These are phyloP conservation scores for Kregervanrija pseudodelftensis DNA, from an alignment of 805 yeast genomes.

Conservation along the genomic window DNA sequence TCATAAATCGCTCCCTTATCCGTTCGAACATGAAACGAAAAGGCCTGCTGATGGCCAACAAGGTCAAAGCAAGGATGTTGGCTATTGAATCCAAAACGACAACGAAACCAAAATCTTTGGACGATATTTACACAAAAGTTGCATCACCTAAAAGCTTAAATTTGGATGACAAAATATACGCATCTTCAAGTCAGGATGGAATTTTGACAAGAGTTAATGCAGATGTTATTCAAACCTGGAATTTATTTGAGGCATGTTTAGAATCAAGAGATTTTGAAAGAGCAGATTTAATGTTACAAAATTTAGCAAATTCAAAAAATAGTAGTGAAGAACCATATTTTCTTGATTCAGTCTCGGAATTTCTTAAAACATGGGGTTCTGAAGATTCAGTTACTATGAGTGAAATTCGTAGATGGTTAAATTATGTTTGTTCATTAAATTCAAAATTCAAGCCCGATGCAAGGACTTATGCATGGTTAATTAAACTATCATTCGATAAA, in stretches of 20 bases:
- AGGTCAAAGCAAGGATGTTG: conserved; percentile 1
- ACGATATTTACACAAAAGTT: conserved; percentile 13
- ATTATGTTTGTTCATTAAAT: conserved; percentile 12
- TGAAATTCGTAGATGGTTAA: conserved; percentile 21
- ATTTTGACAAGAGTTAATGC: conserved; percentile 22
- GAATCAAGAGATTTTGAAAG: conserved; percentile 58
- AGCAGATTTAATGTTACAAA: conserved; percentile 60
- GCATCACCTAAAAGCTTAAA: background rate
- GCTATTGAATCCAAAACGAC: conserved; percentile 10
- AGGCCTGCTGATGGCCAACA: too few species aligned
- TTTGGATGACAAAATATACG: conserved; percentile 8
- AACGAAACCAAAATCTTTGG: conserved; percentile 12
- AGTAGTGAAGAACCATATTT: conserved; percentile 33
- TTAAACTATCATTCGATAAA: conserved; percentile 21
- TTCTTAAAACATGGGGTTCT: conserved; percentile 34
- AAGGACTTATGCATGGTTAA: conserved; percentile 25
- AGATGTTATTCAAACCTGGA: conserved; percentile 37
- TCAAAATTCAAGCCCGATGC: conserved; percentile 19
- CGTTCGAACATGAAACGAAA: too few species aligned
- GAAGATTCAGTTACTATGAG: conserved; percentile 17
- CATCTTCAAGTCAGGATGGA: conserved; percentile 21
- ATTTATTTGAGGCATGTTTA: conserved; percentile 71
- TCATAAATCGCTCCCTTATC: too few species aligned
- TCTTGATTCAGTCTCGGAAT: conserved; percentile 63
- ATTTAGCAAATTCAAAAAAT: conserved; percentile 35